Conservation (phyloP, 2,329 filamentous ascomycete genomes). For the Pyrenophora tritici-repentis region DNA sequence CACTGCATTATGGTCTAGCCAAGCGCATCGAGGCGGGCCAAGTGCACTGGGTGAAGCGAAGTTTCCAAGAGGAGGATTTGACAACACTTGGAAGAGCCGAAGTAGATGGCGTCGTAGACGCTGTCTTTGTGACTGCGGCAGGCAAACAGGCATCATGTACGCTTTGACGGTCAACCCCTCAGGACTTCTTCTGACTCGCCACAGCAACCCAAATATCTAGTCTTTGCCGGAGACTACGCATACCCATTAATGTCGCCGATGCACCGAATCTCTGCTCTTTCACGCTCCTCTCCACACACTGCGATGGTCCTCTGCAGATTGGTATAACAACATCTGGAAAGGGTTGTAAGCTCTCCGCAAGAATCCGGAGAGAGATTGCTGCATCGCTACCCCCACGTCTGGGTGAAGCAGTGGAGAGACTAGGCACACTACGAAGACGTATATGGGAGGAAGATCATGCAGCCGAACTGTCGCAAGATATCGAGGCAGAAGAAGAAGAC, state of each 20-base stretch:
- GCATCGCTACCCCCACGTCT: slow-evolving; percentile 75
- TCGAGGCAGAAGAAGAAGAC: slow-evolving; percentile 63
- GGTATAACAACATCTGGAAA: slow-evolving; percentile 94
- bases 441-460: slow-evolving; percentile 57
- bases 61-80: slow-evolving; percentile 74
- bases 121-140: slow-evolving; percentile 81
- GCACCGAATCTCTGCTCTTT: slow-evolving; percentile 86
- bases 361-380: slow-evolving; percentile 86
- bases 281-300: slow-evolving; percentile 83
- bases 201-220: slow-evolving; percentile 70
- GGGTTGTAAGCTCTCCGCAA: slow-evolving; percentile 89
- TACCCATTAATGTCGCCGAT: slow-evolving; percentile 93
- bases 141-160: slow-evolving; percentile 56
- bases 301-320: slow-evolving; percentile 89
- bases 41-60: slow-evolving; percentile 67
- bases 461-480: slow-evolving; percentile 52
- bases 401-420: slow-evolving; percentile 74
- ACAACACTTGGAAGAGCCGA: slow-evolving; percentile 78
- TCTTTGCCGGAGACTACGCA: slow-evolving; percentile 77
- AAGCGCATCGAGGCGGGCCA: slow-evolving; percentile 69
- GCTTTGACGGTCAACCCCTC: neutral
- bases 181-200: slow-evolving; percentile 15
- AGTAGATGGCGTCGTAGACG: slow-evolving; percentile 79
- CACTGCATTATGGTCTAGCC: slow-evolving; percentile 64
- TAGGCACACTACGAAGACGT: slow-evolving; percentile 63